Base-by-base conservation (phyloP, 306 rosid species). In the Castanospermum australe region DNA sequence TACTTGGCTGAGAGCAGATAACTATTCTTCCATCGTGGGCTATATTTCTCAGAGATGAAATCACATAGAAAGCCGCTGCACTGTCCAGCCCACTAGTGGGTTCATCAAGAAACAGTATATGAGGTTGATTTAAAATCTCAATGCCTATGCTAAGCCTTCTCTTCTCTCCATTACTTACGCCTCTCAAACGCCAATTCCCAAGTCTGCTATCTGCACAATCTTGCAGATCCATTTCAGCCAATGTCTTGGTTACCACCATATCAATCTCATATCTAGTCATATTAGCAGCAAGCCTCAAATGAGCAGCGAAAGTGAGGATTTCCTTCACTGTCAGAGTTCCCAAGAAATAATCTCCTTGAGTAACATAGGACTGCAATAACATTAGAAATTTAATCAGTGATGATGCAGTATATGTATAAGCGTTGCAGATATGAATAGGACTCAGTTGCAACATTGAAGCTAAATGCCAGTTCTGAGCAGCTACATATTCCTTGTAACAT, bases 81-180 rank as follows among this genome's bases (percentile, higher is more conserved):
- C 98, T 87, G 76, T 93, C 97, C 12, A 93, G 91, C 28, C 98
- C 98, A 79, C 87, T 88, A 0, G 97, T 93, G 4, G 97, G 95
- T 79, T 93, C 98, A 71, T 93, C 97, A 42, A 93, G 91, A 84
- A 93, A 85, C 74, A 93, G 59, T 15, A 91, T 83, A 71, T 71
- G 36, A 1, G 93, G 95, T 63, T 85, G 87, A 45, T 92, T 90
- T 3, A 91, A 81, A 69, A 90, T 90, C 71, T 91, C 97, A 50
- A 91, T 79, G 5, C 88, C 90, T 78, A 93, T 91, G 90, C 95
- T 88, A 21, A 93, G 80, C 48, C 93, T 89, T 69, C 88, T 93
- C 87, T 86, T 91, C 84, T 91, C 97, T 35, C 95, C 95, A 38
- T 88, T 90, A 44, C 97, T 93, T 21, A 93, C 88, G 7, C 98